Conservation (phyloP, 2,329 filamentous ascomycete species). For the Monosporascus sp. region DNA sequence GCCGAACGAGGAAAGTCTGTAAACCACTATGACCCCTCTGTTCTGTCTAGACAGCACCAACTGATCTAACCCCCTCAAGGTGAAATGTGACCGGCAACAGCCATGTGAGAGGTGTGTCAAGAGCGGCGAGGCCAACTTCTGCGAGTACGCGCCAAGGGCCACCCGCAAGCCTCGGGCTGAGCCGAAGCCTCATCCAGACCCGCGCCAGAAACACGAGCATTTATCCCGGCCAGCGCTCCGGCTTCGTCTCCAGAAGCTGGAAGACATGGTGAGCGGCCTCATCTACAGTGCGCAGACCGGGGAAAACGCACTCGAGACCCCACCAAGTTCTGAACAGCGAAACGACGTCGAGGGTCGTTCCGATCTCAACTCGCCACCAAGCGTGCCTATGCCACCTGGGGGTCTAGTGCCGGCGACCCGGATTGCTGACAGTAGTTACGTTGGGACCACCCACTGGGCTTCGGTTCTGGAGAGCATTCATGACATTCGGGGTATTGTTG, state of each 20-base stretch:
- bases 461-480: conserved; percentile 32
- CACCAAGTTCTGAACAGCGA: conserved; percentile 23
- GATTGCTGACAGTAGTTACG: conserved; percentile 24
- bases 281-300: conserved; percentile 15
- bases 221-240: conserved; percentile 28
- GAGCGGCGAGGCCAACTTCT: conserved; percentile 30
- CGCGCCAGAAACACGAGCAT: conserved; percentile 20
- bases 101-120: conserved; percentile 35
- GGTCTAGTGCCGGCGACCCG: conserved; percentile 13
- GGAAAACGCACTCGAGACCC: conserved; percentile 19
- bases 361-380: conserved; percentile 24
- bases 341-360: conserved; percentile 23
- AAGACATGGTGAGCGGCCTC: conserved; percentile 30
- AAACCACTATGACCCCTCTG: conserved; percentile 1
- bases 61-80: conserved; percentile 14
- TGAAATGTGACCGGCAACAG: conserved; percentile 35
- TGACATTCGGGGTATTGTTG: conserved; percentile 29
- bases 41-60: conserved; percentile 4
- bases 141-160: conserved; percentile 31
- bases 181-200: conserved; percentile 23
- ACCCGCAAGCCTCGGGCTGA: conserved; percentile 26
- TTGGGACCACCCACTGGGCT: conserved; percentile 30
- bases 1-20: conserved; percentile 30
- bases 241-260: conserved; percentile 30
- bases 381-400: conserved; percentile 12